These are phyloP conservation scores for Rosa chinensis DNA, from an alignment of 306 rosid species.

Conservation along the genomic window DNA sequence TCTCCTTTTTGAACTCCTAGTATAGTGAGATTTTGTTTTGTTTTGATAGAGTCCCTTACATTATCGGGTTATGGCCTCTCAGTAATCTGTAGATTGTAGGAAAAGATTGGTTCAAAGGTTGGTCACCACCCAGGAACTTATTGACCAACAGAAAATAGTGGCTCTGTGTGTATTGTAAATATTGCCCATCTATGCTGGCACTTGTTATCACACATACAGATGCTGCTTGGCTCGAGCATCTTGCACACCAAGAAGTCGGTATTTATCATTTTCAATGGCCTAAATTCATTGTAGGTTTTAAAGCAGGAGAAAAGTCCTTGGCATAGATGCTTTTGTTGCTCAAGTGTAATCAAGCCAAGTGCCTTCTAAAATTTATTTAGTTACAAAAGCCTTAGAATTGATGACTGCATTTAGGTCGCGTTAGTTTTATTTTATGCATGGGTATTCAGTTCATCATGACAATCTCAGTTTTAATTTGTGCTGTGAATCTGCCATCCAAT, in stretches of 20 bases:
- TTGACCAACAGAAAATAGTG: not conserved
- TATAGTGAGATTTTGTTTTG: not conserved
- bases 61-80: not conserved
- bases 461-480: constrained; percentile 1
- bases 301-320: not conserved
- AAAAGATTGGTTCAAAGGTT: not conserved
- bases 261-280: not conserved
- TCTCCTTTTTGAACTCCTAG: not conserved
- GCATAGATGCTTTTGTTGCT: not conserved
- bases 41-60: not conserved
- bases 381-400: not conserved
- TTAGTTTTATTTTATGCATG: not conserved
- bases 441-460: not conserved
- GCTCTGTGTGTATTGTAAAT: not conserved
- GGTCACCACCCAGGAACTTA: not conserved
- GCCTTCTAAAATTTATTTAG: not conserved
- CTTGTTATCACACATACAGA: not conserved
- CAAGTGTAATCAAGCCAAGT: not conserved
- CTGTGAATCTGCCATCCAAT: not conserved
- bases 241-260: not conserved
- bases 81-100: not conserved
- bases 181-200: not conserved
- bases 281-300: not conserved
- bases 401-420: not conserved
- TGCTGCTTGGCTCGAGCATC: not conserved